These are phyloP conservation scores for Fraxinus sp. DNA, from an alignment of 305 asterid genomes.

Conservation along the genomic window DNA sequence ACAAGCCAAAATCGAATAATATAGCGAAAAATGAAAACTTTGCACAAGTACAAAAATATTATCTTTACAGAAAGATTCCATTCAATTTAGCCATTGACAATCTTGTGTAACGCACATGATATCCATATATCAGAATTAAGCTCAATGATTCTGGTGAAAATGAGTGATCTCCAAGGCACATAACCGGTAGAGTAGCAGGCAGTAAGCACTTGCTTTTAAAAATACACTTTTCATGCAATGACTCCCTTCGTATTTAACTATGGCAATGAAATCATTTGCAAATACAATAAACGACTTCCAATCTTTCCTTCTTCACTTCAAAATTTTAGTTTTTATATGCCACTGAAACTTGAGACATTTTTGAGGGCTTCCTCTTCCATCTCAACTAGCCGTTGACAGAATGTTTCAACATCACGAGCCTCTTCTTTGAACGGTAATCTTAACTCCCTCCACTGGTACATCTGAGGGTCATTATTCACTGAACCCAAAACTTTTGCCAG, in stretches of 20 bases:
- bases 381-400: conserved; percentile 61
- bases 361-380: conserved; percentile 87
- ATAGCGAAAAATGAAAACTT: neutral
- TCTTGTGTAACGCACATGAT: neutral
- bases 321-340: conserved; percentile 40
- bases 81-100: neutral
- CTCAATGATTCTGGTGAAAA: neutral
- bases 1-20: neutral
- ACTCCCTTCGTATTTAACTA: neutral
- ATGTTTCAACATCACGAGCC: conserved; percentile 53
- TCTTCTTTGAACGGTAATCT: conserved; percentile 59
- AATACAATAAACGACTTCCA: neutral
- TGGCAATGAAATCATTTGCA: neutral
- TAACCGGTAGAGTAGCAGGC: neutral
- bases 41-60: neutral
- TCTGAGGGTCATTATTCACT: conserved; percentile 53
- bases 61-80: neutral
- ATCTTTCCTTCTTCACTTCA: neutral
- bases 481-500: conserved; percentile 70
- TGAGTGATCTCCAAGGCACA: neutral
- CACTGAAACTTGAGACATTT: conserved; percentile 51
- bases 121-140: neutral
- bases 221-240: neutral
- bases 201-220: neutral
- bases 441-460: conserved; percentile 80